These are phyloP conservation scores for Aleurites moluccanus DNA, from an alignment of 441 rosid species.

Conservation along the genomic window DNA sequence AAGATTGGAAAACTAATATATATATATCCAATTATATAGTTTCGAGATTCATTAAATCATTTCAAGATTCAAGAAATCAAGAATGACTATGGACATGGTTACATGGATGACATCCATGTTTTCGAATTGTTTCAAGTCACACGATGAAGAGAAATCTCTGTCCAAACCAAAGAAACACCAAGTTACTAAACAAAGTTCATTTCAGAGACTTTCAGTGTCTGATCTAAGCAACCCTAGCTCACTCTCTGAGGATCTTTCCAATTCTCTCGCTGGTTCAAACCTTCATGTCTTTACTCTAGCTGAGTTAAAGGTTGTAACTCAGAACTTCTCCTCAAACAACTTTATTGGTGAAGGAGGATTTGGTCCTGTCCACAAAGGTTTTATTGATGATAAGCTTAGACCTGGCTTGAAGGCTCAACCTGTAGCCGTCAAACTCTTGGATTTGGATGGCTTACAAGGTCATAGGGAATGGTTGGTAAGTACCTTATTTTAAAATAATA, in stretches of 20 bases:
- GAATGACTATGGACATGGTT: constrained; percentile 42
- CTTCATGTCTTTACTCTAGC: constrained; percentile 54
- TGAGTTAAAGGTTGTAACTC: constrained; percentile 59
- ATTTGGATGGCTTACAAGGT: constrained; percentile 79
- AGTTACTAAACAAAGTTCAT: constrained; percentile 40
- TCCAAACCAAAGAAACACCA: constrained; percentile 22
- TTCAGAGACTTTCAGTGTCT: constrained; percentile 53
- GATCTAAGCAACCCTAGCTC: constrained; percentile 65
- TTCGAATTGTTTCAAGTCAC: constrained; percentile 54
- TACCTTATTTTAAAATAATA: background rate
- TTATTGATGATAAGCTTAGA: constrained; percentile 64
- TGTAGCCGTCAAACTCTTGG: constrained; percentile 78
- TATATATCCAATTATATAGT: no score
- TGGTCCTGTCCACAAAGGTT: constrained; percentile 87
- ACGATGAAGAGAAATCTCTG: constrained; percentile 7
- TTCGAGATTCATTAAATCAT: no score
- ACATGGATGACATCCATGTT: constrained; percentile 44
- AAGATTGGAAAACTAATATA: no score
- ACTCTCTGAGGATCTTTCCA: constrained; percentile 45
- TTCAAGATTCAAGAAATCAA: background rate
- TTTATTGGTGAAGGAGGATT: constrained; percentile 83
- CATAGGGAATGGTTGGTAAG: constrained; percentile 91
- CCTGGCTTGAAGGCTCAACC: constrained; percentile 67
- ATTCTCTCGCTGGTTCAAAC: constrained; percentile 54
- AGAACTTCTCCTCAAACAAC: constrained; percentile 55